Evolutionary conservation across 116 monocot genomes (phyloP).

Genomic region (Trichopus zeylanicus): DNA sequence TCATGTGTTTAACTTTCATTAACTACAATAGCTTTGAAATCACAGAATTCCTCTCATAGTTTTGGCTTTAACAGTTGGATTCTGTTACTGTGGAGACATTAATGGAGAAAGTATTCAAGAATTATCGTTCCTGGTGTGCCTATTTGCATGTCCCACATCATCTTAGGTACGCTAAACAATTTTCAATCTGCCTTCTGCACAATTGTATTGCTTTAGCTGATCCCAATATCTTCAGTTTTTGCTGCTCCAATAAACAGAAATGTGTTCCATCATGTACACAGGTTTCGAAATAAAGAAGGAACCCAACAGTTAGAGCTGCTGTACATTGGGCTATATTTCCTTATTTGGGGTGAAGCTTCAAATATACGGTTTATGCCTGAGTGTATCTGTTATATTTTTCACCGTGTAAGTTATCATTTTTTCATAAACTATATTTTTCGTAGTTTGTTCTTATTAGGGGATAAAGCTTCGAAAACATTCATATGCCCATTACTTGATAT

Average conservation of each 20-base stretch:
- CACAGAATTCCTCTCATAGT: not conserved
- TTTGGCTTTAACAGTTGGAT: constrained; percentile 48
- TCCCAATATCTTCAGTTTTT: no score
- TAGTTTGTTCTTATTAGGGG: no score
- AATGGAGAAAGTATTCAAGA: constrained; percentile 70
- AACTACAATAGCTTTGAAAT: no score
- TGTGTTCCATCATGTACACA: constrained; percentile 13
- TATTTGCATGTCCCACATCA: constrained; percentile 57
- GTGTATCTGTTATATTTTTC: constrained; percentile 92
- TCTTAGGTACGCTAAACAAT: constrained; percentile 45
- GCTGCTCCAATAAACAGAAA: no score
- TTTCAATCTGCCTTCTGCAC: no score
- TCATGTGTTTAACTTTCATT: no score
- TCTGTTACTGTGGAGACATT: constrained; percentile 39
- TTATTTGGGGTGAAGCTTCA: constrained; percentile 99
- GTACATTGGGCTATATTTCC: constrained; percentile 83
- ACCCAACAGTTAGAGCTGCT: constrained; percentile 68
- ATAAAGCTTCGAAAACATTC: no score
- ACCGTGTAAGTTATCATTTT: constrained; percentile 44
- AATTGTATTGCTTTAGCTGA: no score
- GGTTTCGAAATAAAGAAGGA: constrained; percentile 34
- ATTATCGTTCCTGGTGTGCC: constrained; percentile 82
- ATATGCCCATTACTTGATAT: no score
- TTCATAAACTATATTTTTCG: no score
- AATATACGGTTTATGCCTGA: constrained; percentile 99